Evolutionary conservation across 23 red algal species (phyloP).

Genomic region (Cyanidioschyzon merolae): DNA sequence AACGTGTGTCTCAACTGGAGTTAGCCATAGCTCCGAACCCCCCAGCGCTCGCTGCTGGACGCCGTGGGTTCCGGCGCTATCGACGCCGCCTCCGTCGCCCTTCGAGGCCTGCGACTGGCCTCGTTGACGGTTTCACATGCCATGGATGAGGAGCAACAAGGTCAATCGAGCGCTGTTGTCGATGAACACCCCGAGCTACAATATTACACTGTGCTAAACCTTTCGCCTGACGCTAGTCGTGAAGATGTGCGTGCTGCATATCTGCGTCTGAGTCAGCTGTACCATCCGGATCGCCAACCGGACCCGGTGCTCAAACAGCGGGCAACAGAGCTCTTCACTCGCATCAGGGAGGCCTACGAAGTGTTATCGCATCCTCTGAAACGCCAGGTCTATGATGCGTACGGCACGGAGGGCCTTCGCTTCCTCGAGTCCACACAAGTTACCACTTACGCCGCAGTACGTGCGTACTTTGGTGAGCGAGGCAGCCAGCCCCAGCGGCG

Average conservation of each 20-base stretch:
- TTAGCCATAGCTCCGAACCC: too few relatives aligned
- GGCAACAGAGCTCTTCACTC: conserved; percentile 82
- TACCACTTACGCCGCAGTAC: conserved; percentile 13
- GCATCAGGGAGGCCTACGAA: conserved; percentile 91
- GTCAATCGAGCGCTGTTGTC: too few relatives aligned
- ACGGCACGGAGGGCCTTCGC: conserved; percentile 61
- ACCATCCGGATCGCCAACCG: conserved; percentile 85
- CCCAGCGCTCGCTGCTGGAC: too few relatives aligned
- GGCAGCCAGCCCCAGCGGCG: not conserved
- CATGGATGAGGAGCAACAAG: too few relatives aligned
- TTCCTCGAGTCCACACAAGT: conserved; percentile 10
- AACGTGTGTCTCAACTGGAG: too few relatives aligned
- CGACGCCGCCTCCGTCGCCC: too few relatives aligned
- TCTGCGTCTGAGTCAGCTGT: conserved; percentile 50
- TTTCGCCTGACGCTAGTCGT: conserved; percentile 35
- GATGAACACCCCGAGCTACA: not conserved
- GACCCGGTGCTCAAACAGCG: conserved; percentile 39
- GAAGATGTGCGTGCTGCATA: conserved; percentile 57
- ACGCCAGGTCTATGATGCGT: conserved; percentile 75
- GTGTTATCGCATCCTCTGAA: conserved; percentile 67
- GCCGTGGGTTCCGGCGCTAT: too few relatives aligned
- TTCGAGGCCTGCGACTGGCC: too few relatives aligned
- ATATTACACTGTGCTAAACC: conserved; percentile 45
- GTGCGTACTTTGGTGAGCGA: conserved; percentile 27
- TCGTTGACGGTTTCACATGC: too few relatives aligned